Conservation (phyloP, 2,329 filamentous ascomycete species). For the Periconia sp. region DNA sequence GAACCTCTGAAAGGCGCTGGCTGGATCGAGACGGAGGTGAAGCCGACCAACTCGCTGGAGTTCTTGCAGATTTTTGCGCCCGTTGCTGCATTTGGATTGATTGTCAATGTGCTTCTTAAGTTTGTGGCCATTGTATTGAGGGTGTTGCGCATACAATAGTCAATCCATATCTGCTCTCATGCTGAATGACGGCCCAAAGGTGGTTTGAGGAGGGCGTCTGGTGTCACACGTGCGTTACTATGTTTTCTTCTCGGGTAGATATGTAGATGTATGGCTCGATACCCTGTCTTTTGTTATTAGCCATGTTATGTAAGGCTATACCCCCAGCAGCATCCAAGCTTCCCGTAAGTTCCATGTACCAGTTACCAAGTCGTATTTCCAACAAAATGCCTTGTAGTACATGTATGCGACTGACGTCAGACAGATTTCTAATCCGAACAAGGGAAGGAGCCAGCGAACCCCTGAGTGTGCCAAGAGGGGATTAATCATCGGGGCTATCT, state of each 20-base stretch:
- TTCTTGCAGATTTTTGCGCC: constrained; percentile 50
- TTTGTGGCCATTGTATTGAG: constrained; percentile 25
- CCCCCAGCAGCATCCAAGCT: no score
- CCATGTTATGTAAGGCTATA: no score
- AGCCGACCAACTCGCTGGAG: constrained; percentile 43
- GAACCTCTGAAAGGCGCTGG: constrained; percentile 38
- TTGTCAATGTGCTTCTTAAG: constrained; percentile 35
- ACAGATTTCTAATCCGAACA: no score
- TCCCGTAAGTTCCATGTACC: no score
- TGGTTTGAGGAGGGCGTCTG: no score
- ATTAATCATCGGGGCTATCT: background rate
- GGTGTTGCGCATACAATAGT: constrained; percentile 9
- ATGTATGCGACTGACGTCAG: no score
- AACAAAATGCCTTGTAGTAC: no score
- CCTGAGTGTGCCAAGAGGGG: no score
- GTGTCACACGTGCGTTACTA: background rate
- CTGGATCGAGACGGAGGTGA: constrained; percentile 52
- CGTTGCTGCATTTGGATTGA: constrained; percentile 35
- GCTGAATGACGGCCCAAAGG: background rate
- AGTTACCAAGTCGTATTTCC: no score
- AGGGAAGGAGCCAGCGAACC: no score
- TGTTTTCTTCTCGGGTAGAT: background rate
- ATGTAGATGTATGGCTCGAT: constrained; percentile 1
- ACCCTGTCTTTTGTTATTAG: background rate
- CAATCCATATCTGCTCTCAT: background rate